Base-by-base conservation (phyloP, 2,329 filamentous ascomycete species). In the Fusarium albosuccineum region DNA sequence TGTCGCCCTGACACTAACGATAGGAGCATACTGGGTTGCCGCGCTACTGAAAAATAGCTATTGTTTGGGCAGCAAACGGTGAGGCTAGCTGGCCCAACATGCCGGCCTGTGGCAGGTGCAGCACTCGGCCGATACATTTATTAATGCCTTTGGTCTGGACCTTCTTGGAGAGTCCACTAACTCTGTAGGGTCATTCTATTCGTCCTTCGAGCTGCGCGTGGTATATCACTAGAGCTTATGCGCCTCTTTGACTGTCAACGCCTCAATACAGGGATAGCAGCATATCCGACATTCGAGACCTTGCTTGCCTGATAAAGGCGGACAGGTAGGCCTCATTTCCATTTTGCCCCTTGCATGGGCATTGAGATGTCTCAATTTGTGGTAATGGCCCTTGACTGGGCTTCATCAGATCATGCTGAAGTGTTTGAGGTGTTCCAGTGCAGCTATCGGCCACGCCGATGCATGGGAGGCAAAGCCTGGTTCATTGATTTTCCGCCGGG, bases 181-280 rank as follows among this genome's bases (percentile, higher is more conserved):
- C 29, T 30, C 17, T 54, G 37, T 29, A 50, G 55, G 45, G 50
- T 14, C 37, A 27, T 41, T 58, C 27, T 60, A 36, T 10, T 56
- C 49, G 26, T 29, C 42, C 51, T 44, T 40, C 17, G 37, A 22
- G 14, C 22, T 53, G 46, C 45, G 42, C 56, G 46, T 48, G 53
- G 64, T 64, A 52, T 56, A 64, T 52, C 48, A 52, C 57, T 57
- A 44, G 65, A 62, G 50, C 44, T 44, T 54, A 67, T 67, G 64
- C 64, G 60, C 34, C 56, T 61, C 41, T 11, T 68, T 60, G 45
- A 30, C 60, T 56, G 56, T 17, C 30, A 60, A 51, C 33, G 30
- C 62, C 39, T 50, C 34, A 57, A 50, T 48, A 62, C 48, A 37
- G 22, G 45, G 27, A 41, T 52, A 37, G n/a, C 49, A 42, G 26